Evolutionary conservation across 176 grass and related monocot genomes (phyloP).

Genomic region (Oryza nivara): DNA sequence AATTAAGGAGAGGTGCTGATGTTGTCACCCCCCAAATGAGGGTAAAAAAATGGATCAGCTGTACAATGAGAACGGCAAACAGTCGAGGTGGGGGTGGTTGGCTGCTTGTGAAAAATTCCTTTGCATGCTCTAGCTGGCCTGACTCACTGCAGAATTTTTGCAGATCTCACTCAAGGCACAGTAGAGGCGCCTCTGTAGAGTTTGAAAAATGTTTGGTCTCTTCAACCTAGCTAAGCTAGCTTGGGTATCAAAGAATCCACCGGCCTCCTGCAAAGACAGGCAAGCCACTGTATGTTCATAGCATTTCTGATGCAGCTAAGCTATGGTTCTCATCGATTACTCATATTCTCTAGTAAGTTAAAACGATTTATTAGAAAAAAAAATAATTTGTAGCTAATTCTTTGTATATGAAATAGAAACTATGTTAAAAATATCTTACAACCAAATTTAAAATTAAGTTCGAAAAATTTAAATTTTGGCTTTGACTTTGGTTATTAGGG

Average conservation of each 20-base stretch:
- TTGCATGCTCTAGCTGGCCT: conserved; percentile 41
- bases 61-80: conserved; percentile 3
- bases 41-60: not conserved
- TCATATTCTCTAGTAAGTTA: too few species aligned
- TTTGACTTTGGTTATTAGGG: too few species aligned
- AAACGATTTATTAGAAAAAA: too few species aligned
- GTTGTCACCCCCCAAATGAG: not conserved
- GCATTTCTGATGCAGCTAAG: not conserved
- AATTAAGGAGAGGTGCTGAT: not conserved
- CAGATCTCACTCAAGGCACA: not conserved
- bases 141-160: conserved; percentile 27
- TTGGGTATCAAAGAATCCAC: not conserved
- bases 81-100: conserved; percentile 7
- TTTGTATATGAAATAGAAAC: too few species aligned
- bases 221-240: not conserved
- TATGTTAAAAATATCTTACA: too few species aligned
- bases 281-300: not conserved
- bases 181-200: not conserved
- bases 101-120: conserved; percentile 46
- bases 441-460: too few species aligned
- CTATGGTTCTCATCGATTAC: too few species aligned
- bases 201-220: conserved; percentile 32
- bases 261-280: not conserved
- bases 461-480: too few species aligned
- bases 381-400: too few species aligned